phyloP scores from a whole-genome alignment of 2,329 filamentous ascomycete genomes.

The Thyridium curvatum region DNA sequence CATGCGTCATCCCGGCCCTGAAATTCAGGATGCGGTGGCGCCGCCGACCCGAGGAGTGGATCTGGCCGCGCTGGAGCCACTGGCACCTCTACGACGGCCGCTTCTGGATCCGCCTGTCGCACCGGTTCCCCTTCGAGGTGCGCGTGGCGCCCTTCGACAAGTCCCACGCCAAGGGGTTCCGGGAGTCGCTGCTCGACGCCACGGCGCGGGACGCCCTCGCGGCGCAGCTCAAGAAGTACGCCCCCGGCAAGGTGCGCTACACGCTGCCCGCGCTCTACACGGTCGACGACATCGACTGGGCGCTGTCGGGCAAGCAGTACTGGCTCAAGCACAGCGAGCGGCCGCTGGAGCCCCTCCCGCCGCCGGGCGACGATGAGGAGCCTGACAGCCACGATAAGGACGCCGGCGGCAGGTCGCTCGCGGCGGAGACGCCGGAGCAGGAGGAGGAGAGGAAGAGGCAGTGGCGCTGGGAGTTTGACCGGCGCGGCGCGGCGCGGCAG shows the following conservation, averaged over 20 bases:
- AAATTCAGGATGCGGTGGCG: slow-evolving; percentile 6
- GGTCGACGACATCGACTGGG: slow-evolving; percentile 23
- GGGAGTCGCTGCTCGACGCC: slow-evolving; percentile 29
- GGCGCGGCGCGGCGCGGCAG: slow-evolving; percentile 6
- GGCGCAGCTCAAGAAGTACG: slow-evolving; percentile 38
- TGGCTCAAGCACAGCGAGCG: slow-evolving; percentile 8
- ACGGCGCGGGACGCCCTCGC: slow-evolving; percentile 27
- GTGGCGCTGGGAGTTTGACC: not conserved
- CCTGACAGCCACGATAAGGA: not conserved
- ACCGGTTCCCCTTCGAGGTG: slow-evolving; percentile 33
- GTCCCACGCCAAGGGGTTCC: slow-evolving; percentile 40
- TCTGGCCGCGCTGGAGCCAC: slow-evolving; percentile 19
- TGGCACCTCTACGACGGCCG: slow-evolving; percentile 52
- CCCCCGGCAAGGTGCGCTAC: slow-evolving; percentile 49
- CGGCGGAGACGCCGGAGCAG: not conserved
- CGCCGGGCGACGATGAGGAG: not conserved
- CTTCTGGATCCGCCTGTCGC: slow-evolving; percentile 50
- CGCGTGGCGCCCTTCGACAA: slow-evolving; percentile 38
- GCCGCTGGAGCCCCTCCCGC: not conserved
- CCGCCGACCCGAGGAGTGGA: slow-evolving; percentile 10
- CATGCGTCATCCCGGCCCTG: slow-evolving; percentile 9
- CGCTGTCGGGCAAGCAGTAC: slow-evolving; percentile 10
- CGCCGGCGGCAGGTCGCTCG: not conserved
- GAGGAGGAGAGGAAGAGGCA: slow-evolving; percentile 7
- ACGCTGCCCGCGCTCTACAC: slow-evolving; percentile 50